Conservation (phyloP, 2,329 filamentous ascomycete species). For the Phialophora expanda region DNA sequence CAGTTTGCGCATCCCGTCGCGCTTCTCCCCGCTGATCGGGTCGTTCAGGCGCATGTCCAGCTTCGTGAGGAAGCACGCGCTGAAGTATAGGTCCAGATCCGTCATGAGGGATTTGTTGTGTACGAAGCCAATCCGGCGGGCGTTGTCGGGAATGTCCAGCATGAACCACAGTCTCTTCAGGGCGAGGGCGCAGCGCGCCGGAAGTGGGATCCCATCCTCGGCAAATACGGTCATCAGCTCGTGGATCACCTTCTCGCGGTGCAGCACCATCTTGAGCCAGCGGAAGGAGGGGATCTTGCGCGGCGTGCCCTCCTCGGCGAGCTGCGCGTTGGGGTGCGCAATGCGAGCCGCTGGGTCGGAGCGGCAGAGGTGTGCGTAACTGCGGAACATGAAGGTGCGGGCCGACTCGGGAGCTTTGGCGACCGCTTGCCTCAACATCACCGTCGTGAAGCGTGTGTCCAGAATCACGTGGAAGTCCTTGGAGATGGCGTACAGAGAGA, state of each 20-base stretch:
- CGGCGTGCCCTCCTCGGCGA: constrained; percentile 43
- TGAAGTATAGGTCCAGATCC: constrained; percentile 64
- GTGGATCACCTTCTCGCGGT: constrained; percentile 60
- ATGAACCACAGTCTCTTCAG: constrained; percentile 74
- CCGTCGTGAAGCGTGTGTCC: constrained; percentile 64
- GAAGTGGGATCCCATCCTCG: constrained; percentile 62
- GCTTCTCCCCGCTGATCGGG: constrained; percentile 60
- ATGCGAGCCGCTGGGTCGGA: constrained; percentile 61
- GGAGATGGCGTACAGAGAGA: constrained; percentile 69
- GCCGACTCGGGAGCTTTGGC: constrained; percentile 62
- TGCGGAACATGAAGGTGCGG: constrained; percentile 64
- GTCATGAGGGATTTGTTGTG: constrained; percentile 61
- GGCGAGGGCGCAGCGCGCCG: constrained; percentile 53
- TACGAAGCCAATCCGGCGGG: constrained; percentile 61
- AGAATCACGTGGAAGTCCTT: constrained; percentile 66
- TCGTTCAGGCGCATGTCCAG: constrained; percentile 72
- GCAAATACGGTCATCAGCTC: constrained; percentile 69
- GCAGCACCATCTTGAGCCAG: constrained; percentile 71
- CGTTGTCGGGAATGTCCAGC: constrained; percentile 68
- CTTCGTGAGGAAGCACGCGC: constrained; percentile 72
- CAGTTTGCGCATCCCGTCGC: constrained; percentile 59
- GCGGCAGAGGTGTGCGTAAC: constrained; percentile 64
- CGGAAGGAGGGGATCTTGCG: constrained; percentile 66
- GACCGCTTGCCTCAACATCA: constrained; percentile 62
- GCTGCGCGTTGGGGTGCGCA: constrained; percentile 47